A percentile compares a stretch with the other conserved stretches of the same genome.
phyloP scores from a whole-genome alignment of 78 protist genomes.

The Dictyostelium firmibasis region DNA sequence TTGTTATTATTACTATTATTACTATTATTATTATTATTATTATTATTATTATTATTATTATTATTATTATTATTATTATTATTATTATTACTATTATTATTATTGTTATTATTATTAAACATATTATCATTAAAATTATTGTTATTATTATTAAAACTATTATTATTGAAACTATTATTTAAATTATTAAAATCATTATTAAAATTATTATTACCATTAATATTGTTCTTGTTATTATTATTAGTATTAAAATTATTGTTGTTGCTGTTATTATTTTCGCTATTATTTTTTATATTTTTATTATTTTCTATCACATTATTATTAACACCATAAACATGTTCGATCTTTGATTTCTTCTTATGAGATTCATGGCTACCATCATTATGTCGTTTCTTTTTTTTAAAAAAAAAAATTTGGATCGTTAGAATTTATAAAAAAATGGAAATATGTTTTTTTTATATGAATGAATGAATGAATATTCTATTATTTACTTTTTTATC shows the following conservation, averaged over 20 bases:
- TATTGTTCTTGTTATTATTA: neutral
- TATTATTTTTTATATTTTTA: neutral
- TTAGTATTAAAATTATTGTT: neutral
- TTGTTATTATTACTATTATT: neutral
- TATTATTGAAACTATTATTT: constrained; percentile 1
- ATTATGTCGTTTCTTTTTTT: neutral
- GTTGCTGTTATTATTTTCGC: neutral
- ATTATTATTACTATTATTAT: neutral
- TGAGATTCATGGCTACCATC: neutral
- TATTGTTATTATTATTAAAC: neutral
- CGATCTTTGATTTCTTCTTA: neutral
- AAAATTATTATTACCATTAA: neutral
- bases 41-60: neutral
- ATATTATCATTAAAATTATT: neutral
- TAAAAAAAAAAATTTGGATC: too few species aligned
- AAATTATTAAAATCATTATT: neutral
- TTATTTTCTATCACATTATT: neutral
- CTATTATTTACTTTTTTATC: constrained; percentile 16
- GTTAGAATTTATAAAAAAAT: too few species aligned
- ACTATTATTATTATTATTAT: neutral
- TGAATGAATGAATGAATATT: neutral
- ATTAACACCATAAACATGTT: neutral
- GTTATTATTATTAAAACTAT: neutral
- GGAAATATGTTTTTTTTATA: neutral
- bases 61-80: neutral